Evolutionary conservation across 306 rosid species (phyloP), one percentile per base, ranked within the genome.

Genomic region (Malus fusca): DNA sequence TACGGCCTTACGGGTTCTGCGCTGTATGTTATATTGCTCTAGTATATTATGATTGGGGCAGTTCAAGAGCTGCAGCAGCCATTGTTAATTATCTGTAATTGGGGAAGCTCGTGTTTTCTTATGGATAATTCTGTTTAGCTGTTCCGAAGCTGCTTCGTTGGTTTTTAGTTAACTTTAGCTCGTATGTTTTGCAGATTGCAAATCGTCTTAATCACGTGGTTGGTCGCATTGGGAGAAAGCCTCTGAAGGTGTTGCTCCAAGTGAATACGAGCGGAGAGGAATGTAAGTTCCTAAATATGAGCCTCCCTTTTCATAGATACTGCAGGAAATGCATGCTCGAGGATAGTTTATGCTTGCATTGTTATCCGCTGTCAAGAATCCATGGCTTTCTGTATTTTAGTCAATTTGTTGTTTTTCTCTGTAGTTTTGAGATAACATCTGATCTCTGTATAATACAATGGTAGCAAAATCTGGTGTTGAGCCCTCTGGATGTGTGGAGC

Each of bases 251-350:
- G 70, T 82, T 90, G 76, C 86, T 92, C 77, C 93, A 95, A 85
- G 97, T 95, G 77, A 95, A 92, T 87, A 95, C 99, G n/a, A 92
- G 99, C 71, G 99, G 99, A 71, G 99, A 95, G 88, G 84, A 81
- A 72, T 84, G 99, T 95, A 84, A 80, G 93, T 81, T 25, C 78
- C 83, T 76, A 72, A 52, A 71, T 61, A 37, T 58, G 33, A 72
- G 65, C 48, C 35, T 11, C 52, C 42, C 7, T 37, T 21, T 51
- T 35, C 52, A 6, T 7, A 22, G 35, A 33, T 56, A n/a, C 22
- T 5, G 35, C 35, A 31, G 33, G 71, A 22, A 30, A 42, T 42
- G 72, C 58, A 14, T 68, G 72, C 72, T 69, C 48, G 42, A 17
- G 25, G 73, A 46, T 28, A 18, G 21, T 44, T 69, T 69, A 9